Conservation (phyloP, 176 grass and related monocot genomes). For the Zoysia japonica region DNA sequence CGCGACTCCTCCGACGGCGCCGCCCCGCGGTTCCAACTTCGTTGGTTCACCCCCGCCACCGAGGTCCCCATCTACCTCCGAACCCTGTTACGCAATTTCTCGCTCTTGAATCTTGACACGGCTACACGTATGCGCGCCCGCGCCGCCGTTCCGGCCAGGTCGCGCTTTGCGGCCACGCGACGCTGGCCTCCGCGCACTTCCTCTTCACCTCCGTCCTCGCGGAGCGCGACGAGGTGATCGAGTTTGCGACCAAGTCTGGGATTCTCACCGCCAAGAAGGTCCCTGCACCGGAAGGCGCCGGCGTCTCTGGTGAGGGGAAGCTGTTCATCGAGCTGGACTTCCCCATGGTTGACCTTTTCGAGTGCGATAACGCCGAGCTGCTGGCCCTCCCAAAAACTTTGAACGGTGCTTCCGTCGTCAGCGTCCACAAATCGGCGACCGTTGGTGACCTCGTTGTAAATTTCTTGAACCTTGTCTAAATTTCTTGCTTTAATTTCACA, state of each 20-base stretch:
- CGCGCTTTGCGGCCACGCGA: slow-evolving; percentile 49
- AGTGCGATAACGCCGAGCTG: slow-evolving; percentile 31
- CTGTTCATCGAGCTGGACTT: slow-evolving; percentile 71
- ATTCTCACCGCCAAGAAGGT: slow-evolving; percentile 58
- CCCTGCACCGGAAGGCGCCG: neutral
- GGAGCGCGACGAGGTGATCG: slow-evolving; percentile 33
- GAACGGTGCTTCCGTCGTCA: slow-evolving; percentile 49
- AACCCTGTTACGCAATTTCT: neutral
- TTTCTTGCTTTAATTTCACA: neutral
- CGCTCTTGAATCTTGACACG: neutral
- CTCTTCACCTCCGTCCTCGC: slow-evolving; percentile 51
- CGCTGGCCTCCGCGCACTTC: slow-evolving; percentile 70
- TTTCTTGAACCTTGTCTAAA: neutral
- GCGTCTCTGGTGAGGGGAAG: slow-evolving; percentile 25
- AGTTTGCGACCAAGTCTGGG: slow-evolving; percentile 70
- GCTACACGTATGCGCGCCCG: neutral
- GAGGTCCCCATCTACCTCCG: slow-evolving; percentile 37
- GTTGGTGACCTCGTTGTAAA: slow-evolving; percentile 56
- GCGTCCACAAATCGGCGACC: slow-evolving; percentile 50
- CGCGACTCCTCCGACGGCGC: slow-evolving; percentile 17
- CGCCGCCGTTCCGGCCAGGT: slow-evolving; percentile 22
- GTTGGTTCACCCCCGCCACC: slow-evolving; percentile 67
- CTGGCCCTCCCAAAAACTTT: slow-evolving; percentile 53
- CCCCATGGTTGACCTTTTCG: slow-evolving; percentile 50
- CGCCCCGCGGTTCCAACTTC: slow-evolving; percentile 54